Base-by-base conservation (phyloP, 352 stramenopile species). In the Pythium guiyangense region DNA sequence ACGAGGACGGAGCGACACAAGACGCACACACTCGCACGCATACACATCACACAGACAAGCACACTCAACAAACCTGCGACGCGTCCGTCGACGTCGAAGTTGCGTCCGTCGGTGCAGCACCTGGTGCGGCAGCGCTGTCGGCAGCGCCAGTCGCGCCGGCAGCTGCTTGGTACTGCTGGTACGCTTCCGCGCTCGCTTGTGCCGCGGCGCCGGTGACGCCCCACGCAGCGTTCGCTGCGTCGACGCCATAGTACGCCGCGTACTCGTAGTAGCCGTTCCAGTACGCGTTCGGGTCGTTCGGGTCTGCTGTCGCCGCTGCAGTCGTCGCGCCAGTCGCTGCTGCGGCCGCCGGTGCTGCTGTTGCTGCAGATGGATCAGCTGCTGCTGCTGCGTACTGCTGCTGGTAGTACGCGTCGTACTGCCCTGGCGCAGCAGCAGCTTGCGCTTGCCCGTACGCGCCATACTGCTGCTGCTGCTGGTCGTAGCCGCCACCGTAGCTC, bases 221-320 rank as follows among this genome's bases (percentile, higher is more conserved):
- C 86, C 86, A 95, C 0, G 86, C 86, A 6, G 77, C 79, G 42
- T 94, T 94, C 4, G 86, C 86, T 2, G 84, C 86, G 52, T 95
- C 84, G 47, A 93, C 77, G 8, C 86, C 86, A 45, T 95, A 95
- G 64, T 95, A 95, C 6, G 84, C 86, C 18, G 86, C 86, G 52
- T 95, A 95, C 56, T 93, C 86, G 66, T 95, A 93, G 57, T 88
- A 95, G 15, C 86, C 86, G 34, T 94, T 94, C 86, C 86, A 95
- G 59, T 94, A 95, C 4, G 85, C 79, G 59, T 95, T 93, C 50
- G 83, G 85, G 53, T 95, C 86, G 53, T 94, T 95, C 40, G 85
- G 83, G 35, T 95, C 85, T 10, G 73, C 73, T 35, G 76, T 69
- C 6, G 78, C 51, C 5, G 70, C 53, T 6, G 54, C 59, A 31